Evolutionary conservation across 2,329 filamentous ascomycete species (phyloP).

Genomic region (Clonostachys chloroleuca): DNA sequence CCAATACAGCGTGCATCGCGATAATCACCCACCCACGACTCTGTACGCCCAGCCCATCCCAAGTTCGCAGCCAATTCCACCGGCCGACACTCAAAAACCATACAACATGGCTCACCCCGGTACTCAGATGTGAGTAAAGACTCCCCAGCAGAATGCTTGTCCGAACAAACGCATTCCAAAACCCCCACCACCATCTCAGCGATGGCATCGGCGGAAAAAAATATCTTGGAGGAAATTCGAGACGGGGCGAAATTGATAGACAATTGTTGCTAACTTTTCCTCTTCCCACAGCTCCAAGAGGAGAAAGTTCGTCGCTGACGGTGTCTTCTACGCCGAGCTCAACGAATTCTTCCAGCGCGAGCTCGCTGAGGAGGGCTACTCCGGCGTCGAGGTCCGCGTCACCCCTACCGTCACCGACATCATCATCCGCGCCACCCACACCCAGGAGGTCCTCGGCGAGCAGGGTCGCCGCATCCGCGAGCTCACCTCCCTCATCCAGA

Average conservation of each 20-base stretch:
- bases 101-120: conserved; percentile 58
- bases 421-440: conserved; percentile 99
- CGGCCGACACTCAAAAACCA: conserved; percentile 22
- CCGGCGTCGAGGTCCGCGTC: conserved; percentile 98
- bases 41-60: conserved; percentile 3
- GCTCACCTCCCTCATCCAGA: conserved; percentile 99
- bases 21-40: too few relatives aligned
- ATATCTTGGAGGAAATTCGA: too few relatives aligned
- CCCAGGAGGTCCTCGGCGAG: conserved; percentile 99
- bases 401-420: conserved; percentile 99
- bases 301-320: conserved; percentile 94
- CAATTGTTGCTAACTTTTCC: not conserved
- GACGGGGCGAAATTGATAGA: too few relatives aligned
- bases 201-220: too few relatives aligned
- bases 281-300: conserved; percentile 67
- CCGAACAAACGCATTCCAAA: too few relatives aligned
- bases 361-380: conserved; percentile 99
- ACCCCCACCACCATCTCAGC: too few relatives aligned
- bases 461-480: conserved; percentile 99
- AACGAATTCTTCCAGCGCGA: conserved; percentile 99
- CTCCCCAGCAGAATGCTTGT: too few relatives aligned
- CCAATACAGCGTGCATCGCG: not conserved
- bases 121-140: conserved; percentile 54
- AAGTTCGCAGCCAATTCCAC: conserved; percentile 18
- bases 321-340: conserved; percentile 99